phyloP scores from a whole-genome alignment of 352 stramenopile species.

The Pythium grandisporangium region DNA sequence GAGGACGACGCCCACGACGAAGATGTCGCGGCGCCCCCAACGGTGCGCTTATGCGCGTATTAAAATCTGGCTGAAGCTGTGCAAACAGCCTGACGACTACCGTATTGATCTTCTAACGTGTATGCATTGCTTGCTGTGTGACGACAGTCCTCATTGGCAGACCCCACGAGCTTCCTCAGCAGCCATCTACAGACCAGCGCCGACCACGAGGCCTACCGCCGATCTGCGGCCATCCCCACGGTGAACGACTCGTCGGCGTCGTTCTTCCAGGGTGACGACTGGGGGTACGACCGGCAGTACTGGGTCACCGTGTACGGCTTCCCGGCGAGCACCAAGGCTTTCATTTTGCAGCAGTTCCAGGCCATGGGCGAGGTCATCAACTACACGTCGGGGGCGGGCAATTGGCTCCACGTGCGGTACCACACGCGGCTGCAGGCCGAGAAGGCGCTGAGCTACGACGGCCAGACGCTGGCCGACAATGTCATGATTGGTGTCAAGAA shows the following conservation, averaged over 20 bases:
- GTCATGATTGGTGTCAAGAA: constrained; percentile 82
- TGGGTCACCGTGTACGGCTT: constrained; percentile 82
- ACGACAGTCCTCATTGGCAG: constrained; percentile 30
- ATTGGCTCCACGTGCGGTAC: constrained; percentile 79
- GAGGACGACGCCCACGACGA: constrained; percentile 26
- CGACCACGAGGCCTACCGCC: constrained; percentile 4
- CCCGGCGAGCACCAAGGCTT: constrained; percentile 42
- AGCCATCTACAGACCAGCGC: constrained; percentile 7
- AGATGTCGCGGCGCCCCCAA: constrained; percentile 46
- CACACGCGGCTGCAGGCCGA: constrained; percentile 71
- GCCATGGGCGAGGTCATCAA: constrained; percentile 62
- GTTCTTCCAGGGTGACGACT: constrained; percentile 54
- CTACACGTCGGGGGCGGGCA: constrained; percentile 51
- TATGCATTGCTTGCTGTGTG: neutral
- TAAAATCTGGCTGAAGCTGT: neutral
- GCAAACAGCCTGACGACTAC: too few relatives aligned
- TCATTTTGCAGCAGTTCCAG: constrained; percentile 73
- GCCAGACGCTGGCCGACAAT: constrained; percentile 39
- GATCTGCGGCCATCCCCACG: constrained; percentile 6
- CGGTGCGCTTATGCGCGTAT: constrained; percentile 11
- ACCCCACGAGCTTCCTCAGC: constrained; percentile 28
- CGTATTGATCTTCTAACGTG: too few relatives aligned
- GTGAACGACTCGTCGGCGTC: constrained; percentile 21
- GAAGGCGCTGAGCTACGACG: constrained; percentile 69
- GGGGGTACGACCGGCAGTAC: constrained; percentile 75